Conservation (phyloP, 2,329 filamentous ascomycete genomes). For the Apiospora arundinis region DNA sequence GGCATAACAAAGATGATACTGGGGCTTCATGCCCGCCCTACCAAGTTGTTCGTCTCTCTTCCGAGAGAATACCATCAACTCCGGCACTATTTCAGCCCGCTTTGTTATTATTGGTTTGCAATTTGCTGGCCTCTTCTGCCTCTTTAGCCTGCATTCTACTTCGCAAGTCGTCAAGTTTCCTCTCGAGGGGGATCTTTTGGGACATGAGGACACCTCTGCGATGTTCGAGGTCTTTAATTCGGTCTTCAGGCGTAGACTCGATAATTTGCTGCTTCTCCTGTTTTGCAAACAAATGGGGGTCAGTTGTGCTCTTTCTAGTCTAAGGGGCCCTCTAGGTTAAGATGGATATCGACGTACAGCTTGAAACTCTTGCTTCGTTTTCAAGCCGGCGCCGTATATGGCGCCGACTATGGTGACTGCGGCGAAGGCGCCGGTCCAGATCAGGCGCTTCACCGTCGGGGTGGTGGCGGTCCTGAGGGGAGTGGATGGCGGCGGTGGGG, state of each 20-base stretch:
- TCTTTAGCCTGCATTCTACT: conserved; percentile 47
- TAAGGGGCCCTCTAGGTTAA: not conserved
- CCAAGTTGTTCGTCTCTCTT: not conserved
- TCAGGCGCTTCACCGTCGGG: conserved; percentile 32
- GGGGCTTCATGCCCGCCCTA: not conserved
- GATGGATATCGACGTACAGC: conserved; percentile 40
- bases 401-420: conserved; percentile 54
- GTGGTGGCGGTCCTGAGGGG: conserved; percentile 20
- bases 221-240: conserved; percentile 51
- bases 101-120: not conserved
- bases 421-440: conserved; percentile 51
- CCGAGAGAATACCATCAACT: not conserved
- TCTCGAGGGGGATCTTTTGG: conserved; percentile 48
- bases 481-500: not conserved
- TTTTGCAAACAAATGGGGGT: not conserved
- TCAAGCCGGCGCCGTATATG: conserved; percentile 56
- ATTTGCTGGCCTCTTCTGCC: conserved; percentile 31
- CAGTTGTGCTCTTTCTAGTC: not conserved
- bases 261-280: conserved; percentile 45
- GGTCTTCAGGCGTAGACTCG: conserved; percentile 48
- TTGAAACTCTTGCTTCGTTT: conserved; percentile 54
- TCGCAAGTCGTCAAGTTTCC: conserved; percentile 49
- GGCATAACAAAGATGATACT: not conserved
- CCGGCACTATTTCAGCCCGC: not conserved
- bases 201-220: conserved; percentile 48